Evolutionary conservation across 2,329 filamentous ascomycete genomes (phyloP).

Genomic region (Venturia aucupariae): DNA sequence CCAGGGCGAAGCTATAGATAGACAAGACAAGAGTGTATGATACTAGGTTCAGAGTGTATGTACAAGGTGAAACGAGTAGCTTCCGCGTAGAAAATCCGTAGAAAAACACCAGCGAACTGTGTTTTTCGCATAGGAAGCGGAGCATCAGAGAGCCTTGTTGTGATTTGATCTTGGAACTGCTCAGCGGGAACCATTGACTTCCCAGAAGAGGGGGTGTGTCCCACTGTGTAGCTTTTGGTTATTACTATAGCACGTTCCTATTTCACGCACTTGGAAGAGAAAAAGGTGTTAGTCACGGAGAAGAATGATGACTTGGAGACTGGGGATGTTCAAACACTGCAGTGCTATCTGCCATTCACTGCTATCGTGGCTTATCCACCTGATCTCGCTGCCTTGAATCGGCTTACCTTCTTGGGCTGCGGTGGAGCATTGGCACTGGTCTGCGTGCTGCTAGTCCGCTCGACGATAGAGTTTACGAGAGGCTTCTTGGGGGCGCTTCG

Average conservation of each 20-base stretch:
- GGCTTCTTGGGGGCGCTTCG: background rate
- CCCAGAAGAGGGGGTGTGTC: background rate
- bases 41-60: background rate
- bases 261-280: background rate
- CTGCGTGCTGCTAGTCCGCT: slow-evolving; percentile 25
- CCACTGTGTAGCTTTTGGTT: slow-evolving; percentile 7
- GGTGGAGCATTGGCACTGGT: slow-evolving; percentile 14
- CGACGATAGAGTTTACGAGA: slow-evolving; percentile 30
- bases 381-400: slow-evolving; percentile 63
- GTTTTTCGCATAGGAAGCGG: background rate
- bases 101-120: slow-evolving; percentile 1
- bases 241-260: background rate
- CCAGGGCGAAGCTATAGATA: background rate
- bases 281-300: background rate
- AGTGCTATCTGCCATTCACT: background rate
- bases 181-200: background rate
- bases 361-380: slow-evolving; percentile 17
- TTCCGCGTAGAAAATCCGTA: background rate
- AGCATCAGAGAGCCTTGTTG: slow-evolving; percentile 6
- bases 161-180: slow-evolving; percentile 1
- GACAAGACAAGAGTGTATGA: background rate
- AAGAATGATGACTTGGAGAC: background rate
- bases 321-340: background rate
- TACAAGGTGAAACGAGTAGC: slow-evolving; percentile 16
- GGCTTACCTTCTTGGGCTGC: slow-evolving; percentile 57